Evolutionary conservation across 345 rosid species (phyloP).

Genomic region (Acer saccharum): DNA sequence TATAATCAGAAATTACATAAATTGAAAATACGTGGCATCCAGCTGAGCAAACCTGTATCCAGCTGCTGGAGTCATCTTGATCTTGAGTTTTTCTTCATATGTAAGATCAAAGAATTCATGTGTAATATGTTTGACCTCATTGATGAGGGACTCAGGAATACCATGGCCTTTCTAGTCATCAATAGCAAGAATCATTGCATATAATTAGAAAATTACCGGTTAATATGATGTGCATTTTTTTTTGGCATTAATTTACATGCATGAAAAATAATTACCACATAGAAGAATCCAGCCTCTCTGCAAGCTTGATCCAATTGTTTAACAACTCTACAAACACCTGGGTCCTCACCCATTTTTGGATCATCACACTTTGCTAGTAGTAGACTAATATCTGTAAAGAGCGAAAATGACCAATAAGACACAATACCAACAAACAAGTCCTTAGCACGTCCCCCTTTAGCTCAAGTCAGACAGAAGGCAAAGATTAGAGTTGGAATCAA

Average conservation of each 20-base stretch:
- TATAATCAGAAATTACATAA: background rate
- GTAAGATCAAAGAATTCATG: conserved; percentile 61
- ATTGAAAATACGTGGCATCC: background rate
- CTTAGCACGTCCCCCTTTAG: background rate
- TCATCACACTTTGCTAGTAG: conserved; percentile 62
- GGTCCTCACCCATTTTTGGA: conserved; percentile 58
- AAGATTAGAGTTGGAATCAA: no score
- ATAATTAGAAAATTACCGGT: background rate
- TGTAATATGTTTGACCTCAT: conserved; percentile 46
- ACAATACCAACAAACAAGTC: background rate
- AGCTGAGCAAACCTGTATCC: conserved; percentile 69
- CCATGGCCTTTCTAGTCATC: conserved; percentile 73
- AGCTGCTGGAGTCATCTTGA: conserved; percentile 67
- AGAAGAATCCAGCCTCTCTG: conserved; percentile 88
- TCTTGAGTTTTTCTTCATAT: conserved; percentile 63
- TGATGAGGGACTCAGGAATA: conserved; percentile 57
- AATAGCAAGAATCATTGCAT: conserved; percentile 15
- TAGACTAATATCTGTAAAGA: conserved; percentile 60
- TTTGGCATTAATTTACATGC: background rate
- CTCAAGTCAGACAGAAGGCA: no score
- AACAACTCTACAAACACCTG: conserved; percentile 57
- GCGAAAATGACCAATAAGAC: background rate
- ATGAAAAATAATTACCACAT: conserved; percentile 56
- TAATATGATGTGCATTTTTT: background rate
- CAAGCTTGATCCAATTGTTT: conserved; percentile 73